These are phyloP conservation scores for Geotrichum europaeum DNA, from an alignment of 1,139 yeast genomes.

Conservation along the genomic window DNA sequence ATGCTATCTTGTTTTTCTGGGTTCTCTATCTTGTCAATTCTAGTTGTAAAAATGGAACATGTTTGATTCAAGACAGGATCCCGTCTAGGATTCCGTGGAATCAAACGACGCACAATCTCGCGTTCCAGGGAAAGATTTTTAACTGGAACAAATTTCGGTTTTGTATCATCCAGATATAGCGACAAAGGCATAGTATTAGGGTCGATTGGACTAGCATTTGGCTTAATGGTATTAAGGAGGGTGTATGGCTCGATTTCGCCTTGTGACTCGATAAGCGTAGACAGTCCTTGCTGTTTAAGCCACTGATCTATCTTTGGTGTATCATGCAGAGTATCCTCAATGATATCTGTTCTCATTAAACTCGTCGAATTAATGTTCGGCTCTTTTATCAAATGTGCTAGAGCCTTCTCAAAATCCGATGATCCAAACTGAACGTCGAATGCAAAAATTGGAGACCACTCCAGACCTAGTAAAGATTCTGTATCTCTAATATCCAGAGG, in stretches of 20 bases:
- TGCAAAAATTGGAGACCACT: conserved; percentile 47
- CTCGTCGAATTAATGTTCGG: conserved; percentile 93
- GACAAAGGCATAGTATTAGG: conserved; percentile 23
- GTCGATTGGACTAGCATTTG: conserved; percentile 3
- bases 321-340: conserved; percentile 41
- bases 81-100: conserved; percentile 85
- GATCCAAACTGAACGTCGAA: conserved; percentile 35
- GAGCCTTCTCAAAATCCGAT: conserved; percentile 60
- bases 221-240: conserved; percentile 5
- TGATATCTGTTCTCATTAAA: conserved; percentile 79
- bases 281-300: conserved; percentile 11
- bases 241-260: conserved; percentile 2
- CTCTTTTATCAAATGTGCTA: conserved; percentile 71
- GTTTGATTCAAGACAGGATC: conserved; percentile 83
- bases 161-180: conserved; percentile 51
- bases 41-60: conserved; percentile 47
- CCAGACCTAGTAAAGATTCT: conserved; percentile 51
- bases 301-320: conserved; percentile 10
- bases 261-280: conserved; percentile 1
- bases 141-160: conserved; percentile 45
- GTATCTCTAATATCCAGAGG: conserved; percentile 28
- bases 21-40: conserved; percentile 19
- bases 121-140: conserved; percentile 39
- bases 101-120: conserved; percentile 66
- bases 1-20: conserved; percentile 37